phyloP scores from a whole-genome alignment of 139 green algal species.

The Protoeuglena noctilucae region DNA sequence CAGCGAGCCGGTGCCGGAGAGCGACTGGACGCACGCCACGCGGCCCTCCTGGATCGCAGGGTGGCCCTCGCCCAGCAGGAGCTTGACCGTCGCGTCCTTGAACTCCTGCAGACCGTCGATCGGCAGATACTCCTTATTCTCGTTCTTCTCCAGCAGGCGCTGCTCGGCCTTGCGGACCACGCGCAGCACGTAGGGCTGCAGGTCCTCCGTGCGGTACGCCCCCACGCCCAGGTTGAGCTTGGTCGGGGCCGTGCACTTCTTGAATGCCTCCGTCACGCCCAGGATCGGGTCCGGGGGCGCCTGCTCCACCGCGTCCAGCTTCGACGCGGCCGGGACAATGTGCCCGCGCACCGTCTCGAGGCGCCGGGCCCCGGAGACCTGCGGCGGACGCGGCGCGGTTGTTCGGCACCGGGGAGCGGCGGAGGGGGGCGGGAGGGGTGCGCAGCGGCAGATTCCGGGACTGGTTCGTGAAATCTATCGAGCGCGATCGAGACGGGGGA shows the following conservation, averaged over 20 bases:
- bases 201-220: constrained; percentile 85
- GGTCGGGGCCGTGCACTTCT: constrained; percentile 31
- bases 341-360: no score
- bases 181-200: constrained; percentile 83
- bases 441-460: no score
- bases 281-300: constrained; percentile 78
- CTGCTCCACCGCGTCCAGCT: constrained; percentile 25
- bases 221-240: constrained; percentile 98
- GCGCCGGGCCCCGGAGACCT: no score
- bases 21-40: constrained; percentile 60
- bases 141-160: constrained; percentile 54
- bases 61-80: constrained; percentile 63
- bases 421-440: no score
- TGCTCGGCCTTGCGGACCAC: constrained; percentile 87
- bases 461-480: no score
- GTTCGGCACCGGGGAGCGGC: no score
- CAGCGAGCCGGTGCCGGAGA: constrained; percentile 87
- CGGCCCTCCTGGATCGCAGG: constrained; percentile 55
- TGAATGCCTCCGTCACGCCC: constrained; percentile 86
- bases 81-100: constrained; percentile 58
- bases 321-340: constrained; percentile 1
- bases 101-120: constrained; percentile 83
- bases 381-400: no score
- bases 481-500: no score
- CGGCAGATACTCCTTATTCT: constrained; percentile 96